A percentile compares a stretch with the other conserved stretches of the same genome.
Conservation (phyloP, 2,329 filamentous ascomycete genomes). For the Lomentospora prolificans region DNA sequence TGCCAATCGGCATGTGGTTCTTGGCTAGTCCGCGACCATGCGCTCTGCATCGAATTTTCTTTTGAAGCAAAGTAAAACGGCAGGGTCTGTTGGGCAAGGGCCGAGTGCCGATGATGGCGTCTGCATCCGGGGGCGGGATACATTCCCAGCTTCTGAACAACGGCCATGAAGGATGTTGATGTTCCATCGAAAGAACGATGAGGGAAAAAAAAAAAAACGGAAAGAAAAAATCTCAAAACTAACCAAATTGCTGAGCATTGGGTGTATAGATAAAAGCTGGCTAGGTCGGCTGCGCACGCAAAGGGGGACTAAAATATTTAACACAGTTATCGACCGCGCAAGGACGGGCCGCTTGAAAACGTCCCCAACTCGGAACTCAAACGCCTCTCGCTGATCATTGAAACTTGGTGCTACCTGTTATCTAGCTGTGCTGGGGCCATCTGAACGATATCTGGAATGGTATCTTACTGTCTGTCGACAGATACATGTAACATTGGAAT, state of each 20-base stretch:
- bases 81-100: background rate
- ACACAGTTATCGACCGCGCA: background rate
- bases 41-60: background rate
- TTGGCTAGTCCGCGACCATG: background rate
- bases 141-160: background rate
- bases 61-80: background rate
- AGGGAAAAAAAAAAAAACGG: too few relatives aligned
- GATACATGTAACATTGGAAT: background rate
- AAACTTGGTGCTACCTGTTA: background rate
- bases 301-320: background rate
- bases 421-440: background rate
- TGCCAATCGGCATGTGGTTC: background rate
- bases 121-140: background rate
- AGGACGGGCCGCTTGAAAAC: too few relatives aligned
- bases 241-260: conserved; percentile 1
- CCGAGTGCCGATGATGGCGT: background rate
- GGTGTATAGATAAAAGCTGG: background rate
- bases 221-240: background rate
- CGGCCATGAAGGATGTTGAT: too few relatives aligned
- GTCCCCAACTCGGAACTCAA: background rate
- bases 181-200: too few relatives aligned
- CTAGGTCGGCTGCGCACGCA: background rate
- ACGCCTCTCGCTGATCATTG: too few relatives aligned
- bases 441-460: background rate
- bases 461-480: background rate